Conservation (phyloP, 345 rosid species). For the Sapria himalayana region DNA sequence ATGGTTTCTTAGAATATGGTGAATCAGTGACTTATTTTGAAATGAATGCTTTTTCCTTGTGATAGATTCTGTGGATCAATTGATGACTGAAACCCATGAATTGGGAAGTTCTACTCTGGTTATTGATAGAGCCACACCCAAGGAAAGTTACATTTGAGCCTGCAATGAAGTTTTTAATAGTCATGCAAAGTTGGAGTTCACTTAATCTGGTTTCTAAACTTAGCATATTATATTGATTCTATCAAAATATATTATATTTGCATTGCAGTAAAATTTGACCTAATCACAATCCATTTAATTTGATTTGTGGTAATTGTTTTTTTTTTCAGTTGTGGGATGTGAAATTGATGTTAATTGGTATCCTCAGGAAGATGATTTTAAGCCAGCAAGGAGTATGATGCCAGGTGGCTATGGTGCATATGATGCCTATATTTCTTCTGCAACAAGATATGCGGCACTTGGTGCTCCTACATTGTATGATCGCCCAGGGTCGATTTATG, state of each 20-base stretch:
- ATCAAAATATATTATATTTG: no score
- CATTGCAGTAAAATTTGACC: no score
- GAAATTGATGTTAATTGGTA: no score
- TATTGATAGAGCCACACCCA: slow-evolving; percentile 94
- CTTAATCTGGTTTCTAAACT: no score
- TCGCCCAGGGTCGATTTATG: slow-evolving; percentile 54
- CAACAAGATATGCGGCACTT: slow-evolving; percentile 83
- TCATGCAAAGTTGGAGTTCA: no score
- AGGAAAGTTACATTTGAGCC: slow-evolving; percentile 20
- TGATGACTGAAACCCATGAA: slow-evolving; percentile 89
- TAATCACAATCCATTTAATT: no score
- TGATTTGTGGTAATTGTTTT: background rate
- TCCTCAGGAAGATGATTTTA: slow-evolving; percentile 66
- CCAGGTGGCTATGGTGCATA: slow-evolving; percentile 90
- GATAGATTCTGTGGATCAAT: slow-evolving; percentile 68
- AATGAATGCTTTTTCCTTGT: slow-evolving; percentile 2
- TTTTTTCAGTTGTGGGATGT: no score
- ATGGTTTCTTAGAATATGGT: no score
- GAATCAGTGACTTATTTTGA: no score
- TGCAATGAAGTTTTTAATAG: background rate
- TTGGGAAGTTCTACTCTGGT: slow-evolving; percentile 75
- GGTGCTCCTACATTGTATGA: slow-evolving; percentile 95
- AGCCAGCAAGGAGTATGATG: slow-evolving; percentile 44
- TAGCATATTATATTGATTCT: no score
- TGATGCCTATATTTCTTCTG: slow-evolving; percentile 91